Evolutionary conservation across 2,329 filamentous ascomycete genomes (phyloP).

Genomic region (Neospermospora avenae): DNA sequence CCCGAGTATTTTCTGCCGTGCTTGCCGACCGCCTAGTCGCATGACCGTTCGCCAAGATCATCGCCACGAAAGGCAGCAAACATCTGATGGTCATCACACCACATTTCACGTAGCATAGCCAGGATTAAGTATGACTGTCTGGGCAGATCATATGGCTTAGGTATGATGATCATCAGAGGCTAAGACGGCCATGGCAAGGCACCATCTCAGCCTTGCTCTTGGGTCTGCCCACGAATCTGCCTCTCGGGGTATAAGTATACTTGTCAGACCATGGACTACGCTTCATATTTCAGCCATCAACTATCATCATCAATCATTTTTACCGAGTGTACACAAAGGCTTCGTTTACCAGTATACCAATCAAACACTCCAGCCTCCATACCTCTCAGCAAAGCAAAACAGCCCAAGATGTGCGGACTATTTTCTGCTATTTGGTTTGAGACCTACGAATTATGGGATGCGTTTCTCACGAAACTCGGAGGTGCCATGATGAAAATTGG

Average conservation of each 20-base stretch:
- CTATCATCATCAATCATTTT: neutral
- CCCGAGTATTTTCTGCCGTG: neutral
- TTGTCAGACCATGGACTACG: neutral
- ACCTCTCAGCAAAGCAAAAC: neutral
- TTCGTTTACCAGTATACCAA: neutral
- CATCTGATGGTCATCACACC: neutral
- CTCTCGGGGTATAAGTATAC: conserved; percentile 5
- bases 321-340: neutral
- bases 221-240: neutral
- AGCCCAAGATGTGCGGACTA: conserved; percentile 22
- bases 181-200: neutral
- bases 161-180: conserved; percentile 1
- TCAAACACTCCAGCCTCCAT: neutral
- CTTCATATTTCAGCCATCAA: neutral
- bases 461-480: conserved; percentile 21
- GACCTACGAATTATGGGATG: conserved; percentile 28
- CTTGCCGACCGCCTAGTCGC: neutral
- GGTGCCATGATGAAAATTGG: conserved; percentile 15
- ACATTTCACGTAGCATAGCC: neutral
- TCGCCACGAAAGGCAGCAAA: conserved; percentile 6
- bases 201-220: conserved; percentile 5
- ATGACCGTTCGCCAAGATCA: neutral
- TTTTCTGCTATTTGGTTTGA: conserved; percentile 25
- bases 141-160: neutral
- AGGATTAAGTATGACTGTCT: conserved; percentile 3